phyloP scores from a whole-genome alignment of 352 stramenopile species.

The Globisporangium nunn region DNA sequence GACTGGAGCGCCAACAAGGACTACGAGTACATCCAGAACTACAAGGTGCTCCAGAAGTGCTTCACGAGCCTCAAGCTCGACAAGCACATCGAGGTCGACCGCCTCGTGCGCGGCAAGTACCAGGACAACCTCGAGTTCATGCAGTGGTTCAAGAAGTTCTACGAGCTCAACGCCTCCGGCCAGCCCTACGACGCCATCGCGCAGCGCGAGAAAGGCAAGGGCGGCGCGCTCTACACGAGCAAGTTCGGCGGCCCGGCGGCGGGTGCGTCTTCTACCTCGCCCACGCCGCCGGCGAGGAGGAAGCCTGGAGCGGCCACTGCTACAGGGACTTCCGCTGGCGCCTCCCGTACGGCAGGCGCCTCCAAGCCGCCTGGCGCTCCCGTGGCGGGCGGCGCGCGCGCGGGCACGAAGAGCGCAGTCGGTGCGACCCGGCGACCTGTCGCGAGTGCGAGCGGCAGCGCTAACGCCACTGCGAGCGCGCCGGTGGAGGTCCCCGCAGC shows the following conservation, averaged over 20 bases:
- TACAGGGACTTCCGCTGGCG: conserved; percentile 11
- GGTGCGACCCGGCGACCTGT: conserved; percentile 24
- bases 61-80: conserved; percentile 96
- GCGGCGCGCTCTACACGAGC: conserved; percentile 71
- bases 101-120: conserved; percentile 98
- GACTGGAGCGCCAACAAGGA: conserved; percentile 96
- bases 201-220: conserved; percentile 92
- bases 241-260: conserved; percentile 47
- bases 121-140: conserved; percentile 99
- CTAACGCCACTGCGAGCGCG: background rate
- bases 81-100: conserved; percentile 96
- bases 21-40: conserved; percentile 99
- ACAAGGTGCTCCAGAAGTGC: conserved; percentile 98
- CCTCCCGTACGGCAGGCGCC: conserved; percentile 13
- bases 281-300: conserved; percentile 18
- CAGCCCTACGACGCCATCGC: conserved; percentile 92
- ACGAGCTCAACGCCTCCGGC: conserved; percentile 80
- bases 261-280: conserved; percentile 18
- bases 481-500: conserved; percentile 14
- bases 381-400: conserved; percentile 18
- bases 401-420: conserved; percentile 8
- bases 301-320: conserved; percentile 19
- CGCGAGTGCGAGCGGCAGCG: conserved; percentile 11
- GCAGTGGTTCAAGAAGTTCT: conserved; percentile 96
- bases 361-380: conserved; percentile 45